These are phyloP conservation scores for Stephanodiscus minutulus DNA, from an alignment of 108 stramenopile genomes.

Conservation along the genomic window DNA sequence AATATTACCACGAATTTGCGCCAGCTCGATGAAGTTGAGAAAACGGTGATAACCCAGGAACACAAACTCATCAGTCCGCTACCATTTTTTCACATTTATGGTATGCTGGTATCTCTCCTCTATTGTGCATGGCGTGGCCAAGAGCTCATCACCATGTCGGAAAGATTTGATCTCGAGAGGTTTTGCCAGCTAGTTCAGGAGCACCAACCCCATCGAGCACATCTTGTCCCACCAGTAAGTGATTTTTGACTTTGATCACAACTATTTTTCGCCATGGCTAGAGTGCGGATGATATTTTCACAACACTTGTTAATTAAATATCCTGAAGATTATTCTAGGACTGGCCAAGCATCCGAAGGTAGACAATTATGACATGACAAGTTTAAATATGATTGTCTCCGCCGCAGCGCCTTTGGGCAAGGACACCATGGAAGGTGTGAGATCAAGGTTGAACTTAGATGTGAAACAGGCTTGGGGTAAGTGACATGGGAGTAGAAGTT, in stretches of 20 bases:
- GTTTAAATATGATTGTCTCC: slow-evolving; percentile 61
- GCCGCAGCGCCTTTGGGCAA: slow-evolving; percentile 88
- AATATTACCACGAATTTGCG: slow-evolving; percentile 84
- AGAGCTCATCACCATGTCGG: slow-evolving; percentile 73
- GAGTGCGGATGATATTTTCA: neutral
- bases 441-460: slow-evolving; percentile 51
- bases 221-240: slow-evolving; percentile 86
- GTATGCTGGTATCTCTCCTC: slow-evolving; percentile 63
- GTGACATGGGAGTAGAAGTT: slow-evolving; percentile 1
- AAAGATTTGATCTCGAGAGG: slow-evolving; percentile 76
- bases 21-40: slow-evolving; percentile 68
- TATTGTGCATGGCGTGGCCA: slow-evolving; percentile 73
- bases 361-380: slow-evolving; percentile 74
- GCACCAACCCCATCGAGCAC: slow-evolving; percentile 71
- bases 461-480: slow-evolving; percentile 91
- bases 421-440: slow-evolving; percentile 70
- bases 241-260: slow-evolving; percentile 6
- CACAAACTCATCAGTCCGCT: slow-evolving; percentile 80
- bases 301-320: neutral
- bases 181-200: slow-evolving; percentile 78
- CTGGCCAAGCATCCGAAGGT: slow-evolving; percentile 84
- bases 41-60: slow-evolving; percentile 47
- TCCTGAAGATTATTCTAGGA: slow-evolving; percentile 54
- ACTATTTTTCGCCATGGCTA: slow-evolving; percentile 7
- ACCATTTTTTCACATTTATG: slow-evolving; percentile 95